These are phyloP conservation scores for Hemisphaericaspora xylanilytica DNA, from an alignment of 1,139 yeast species.

Conservation along the genomic window DNA sequence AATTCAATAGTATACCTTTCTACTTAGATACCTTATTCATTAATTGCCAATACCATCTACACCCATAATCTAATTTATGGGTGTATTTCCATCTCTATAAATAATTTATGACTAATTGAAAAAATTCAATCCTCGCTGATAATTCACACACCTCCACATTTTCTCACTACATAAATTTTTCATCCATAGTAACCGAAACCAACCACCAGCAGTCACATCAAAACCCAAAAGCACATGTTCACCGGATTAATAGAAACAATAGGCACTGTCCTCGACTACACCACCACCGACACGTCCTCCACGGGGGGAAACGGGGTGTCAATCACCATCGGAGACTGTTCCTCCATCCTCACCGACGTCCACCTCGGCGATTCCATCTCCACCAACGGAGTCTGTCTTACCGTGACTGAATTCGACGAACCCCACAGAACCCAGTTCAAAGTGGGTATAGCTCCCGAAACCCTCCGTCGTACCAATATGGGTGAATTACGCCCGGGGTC, in stretches of 20 bases:
- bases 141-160: too few relatives aligned
- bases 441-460: constrained; percentile 93
- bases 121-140: too few relatives aligned
- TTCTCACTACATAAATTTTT: too few relatives aligned
- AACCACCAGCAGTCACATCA: too few relatives aligned
- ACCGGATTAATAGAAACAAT: constrained; percentile 90
- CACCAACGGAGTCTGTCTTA: constrained; percentile 86
- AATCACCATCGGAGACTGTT: constrained; percentile 61
- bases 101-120: too few relatives aligned
- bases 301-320: constrained; percentile 83
- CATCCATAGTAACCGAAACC: too few relatives aligned
- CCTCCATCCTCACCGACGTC: constrained; percentile 67
- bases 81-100: too few relatives aligned
- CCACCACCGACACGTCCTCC: constrained; percentile 47
- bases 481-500: constrained; percentile 57
- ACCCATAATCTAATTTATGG: too few relatives aligned
- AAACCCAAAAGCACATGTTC: constrained; percentile 53
- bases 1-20: too few relatives aligned
- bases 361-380: constrained; percentile 92
- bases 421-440: constrained; percentile 56
- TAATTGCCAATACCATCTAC: too few relatives aligned
- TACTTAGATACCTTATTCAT: too few relatives aligned
- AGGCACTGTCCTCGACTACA: constrained; percentile 59
- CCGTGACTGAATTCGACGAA: constrained; percentile 80
- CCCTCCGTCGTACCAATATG: constrained; percentile 76